phyloP scores from a whole-genome alignment of 345 rosid species.

The Citrus cavaleriei region DNA sequence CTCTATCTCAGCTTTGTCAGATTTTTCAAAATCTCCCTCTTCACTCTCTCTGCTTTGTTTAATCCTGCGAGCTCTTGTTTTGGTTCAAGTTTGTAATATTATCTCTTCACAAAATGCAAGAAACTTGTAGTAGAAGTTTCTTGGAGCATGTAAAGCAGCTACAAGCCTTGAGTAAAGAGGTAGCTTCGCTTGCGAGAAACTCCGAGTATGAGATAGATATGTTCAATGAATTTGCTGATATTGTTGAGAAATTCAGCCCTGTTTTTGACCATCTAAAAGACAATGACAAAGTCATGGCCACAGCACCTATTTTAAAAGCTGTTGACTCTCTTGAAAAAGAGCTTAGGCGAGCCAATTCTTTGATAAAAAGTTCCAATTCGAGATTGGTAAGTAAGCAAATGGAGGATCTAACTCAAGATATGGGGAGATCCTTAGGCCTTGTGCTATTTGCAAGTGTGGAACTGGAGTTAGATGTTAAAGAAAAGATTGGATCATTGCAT shows the following conservation, averaged over 20 bases:
- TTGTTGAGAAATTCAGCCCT: slow-evolving; percentile 44
- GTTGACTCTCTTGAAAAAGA: slow-evolving; percentile 43
- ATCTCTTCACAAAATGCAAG: slow-evolving; percentile 18
- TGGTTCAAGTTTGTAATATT: not conserved
- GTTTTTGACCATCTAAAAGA: slow-evolving; percentile 36
- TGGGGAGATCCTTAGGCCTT: slow-evolving; percentile 71
- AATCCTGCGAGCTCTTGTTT: not conserved
- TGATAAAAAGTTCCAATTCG: slow-evolving; percentile 30
- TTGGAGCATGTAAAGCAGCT: slow-evolving; percentile 33
- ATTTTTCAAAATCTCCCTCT: not conserved
- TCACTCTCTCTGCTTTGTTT: not conserved
- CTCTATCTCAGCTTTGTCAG: not conserved
- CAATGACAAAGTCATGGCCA: slow-evolving; percentile 27
- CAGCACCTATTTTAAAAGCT: slow-evolving; percentile 37
- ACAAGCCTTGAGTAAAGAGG: slow-evolving; percentile 30
- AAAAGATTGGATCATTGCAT: slow-evolving; percentile 37
- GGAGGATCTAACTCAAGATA: slow-evolving; percentile 43
- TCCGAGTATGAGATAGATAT: slow-evolving; percentile 30
- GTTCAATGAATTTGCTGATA: slow-evolving; percentile 33
- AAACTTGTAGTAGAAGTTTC: slow-evolving; percentile 28
- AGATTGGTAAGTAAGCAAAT: slow-evolving; percentile 31
- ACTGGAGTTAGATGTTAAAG: slow-evolving; percentile 37
- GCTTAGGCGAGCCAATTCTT: slow-evolving; percentile 33
- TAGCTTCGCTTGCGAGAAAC: slow-evolving; percentile 30
- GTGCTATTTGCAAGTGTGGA: slow-evolving; percentile 50